Evolutionary conservation across 805 yeast genomes (phyloP), one percentile per base, ranked within the genome.

Genomic region (Candida schatavii): DNA sequence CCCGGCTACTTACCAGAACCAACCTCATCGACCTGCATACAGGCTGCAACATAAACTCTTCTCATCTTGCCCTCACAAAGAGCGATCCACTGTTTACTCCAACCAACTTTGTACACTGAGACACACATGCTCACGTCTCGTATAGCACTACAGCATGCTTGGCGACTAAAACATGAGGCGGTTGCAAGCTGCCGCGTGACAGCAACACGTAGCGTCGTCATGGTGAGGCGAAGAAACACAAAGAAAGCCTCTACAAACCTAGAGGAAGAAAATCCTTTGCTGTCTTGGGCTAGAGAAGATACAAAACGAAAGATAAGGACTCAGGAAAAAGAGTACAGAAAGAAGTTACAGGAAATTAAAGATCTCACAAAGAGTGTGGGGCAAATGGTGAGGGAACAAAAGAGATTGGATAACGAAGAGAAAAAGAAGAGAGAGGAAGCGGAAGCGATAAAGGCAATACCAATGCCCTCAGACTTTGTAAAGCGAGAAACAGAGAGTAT

Each of bases 341-440:
- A 44, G 29, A 53, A 61, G 43, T 35, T 61, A 37, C 43, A 54
- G 21, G 67, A 66, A 43, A 52, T 68, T 38, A 52, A 52, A 22
- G 38, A 44, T 1, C 49, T 68, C 32, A 59, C 76, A 2, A 55
- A 55, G 13, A 49, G 53, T 50, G 72, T 47, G 17, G 51, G 59
- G 29, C 48, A 32, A 44, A 60, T 37, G 50, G 60, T 55, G 37
- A 44, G 37, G 44, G 30, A 48, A 52, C 22, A 55, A 46, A 44
- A 43, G 41, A 4, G 22, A 19, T 14, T 22, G 10, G 54, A 44
- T 37, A 43, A n/a, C 10, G 13, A 21, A 15, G 31, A 25, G 22
- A 31, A 11, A 22, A 42, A 46, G 22, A 48, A 47, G 18, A 36
- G 52, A 17, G 57, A 53, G 29, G 54, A 54, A 20, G 43, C 38